Conservation (phyloP, 148 eudicot genomes). For the Rhododendron ferrugineum region DNA sequence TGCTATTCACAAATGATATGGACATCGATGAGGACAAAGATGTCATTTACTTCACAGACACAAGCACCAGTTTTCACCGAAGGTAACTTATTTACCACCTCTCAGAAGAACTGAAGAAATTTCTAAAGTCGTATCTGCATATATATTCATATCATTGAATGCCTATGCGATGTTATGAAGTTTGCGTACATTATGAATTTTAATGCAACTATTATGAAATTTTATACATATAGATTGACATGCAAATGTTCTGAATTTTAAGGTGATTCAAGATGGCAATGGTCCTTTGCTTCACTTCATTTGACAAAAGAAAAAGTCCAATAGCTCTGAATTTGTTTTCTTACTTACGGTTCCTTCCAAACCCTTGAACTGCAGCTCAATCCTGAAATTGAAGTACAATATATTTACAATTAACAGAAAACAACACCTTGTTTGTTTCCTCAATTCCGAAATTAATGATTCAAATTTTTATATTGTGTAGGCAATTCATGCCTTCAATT, state of each 20-base stretch:
- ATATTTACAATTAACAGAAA: neutral
- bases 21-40: conserved; percentile 36
- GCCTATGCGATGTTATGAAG: neutral
- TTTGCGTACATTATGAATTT: neutral
- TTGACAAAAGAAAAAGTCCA: neutral
- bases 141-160: neutral
- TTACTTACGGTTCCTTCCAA: neutral
- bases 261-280: neutral
- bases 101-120: neutral
- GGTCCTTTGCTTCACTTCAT: neutral
- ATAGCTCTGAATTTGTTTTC: neutral
- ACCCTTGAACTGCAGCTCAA: neutral
- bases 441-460: neutral
- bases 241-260: neutral
- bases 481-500: conserved; percentile 52
- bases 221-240: neutral
- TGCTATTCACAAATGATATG: conserved; percentile 38
- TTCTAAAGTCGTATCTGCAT: neutral
- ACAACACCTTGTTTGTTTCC: neutral
- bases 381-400: neutral
- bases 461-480: conserved; percentile 12
- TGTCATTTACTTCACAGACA: conserved; percentile 43
- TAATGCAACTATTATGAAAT: neutral
- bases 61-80: conserved; percentile 36
- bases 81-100: conserved; percentile 17